These are phyloP conservation scores for Suhomyces chickasaworum DNA, from an alignment of 1,139 yeast genomes.

Conservation along the genomic window DNA sequence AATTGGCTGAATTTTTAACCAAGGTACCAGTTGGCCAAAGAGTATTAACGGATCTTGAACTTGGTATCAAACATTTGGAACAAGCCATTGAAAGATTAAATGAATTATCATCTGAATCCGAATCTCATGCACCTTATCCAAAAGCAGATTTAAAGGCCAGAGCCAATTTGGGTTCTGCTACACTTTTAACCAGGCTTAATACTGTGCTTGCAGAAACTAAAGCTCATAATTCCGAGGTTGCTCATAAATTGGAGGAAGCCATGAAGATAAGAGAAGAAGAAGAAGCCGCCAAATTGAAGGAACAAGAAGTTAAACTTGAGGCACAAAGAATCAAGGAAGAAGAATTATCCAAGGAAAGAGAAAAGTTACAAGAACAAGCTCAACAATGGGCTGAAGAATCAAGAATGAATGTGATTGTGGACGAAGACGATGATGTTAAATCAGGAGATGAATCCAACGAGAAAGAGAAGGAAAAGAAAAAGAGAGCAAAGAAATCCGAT, in stretches of 20 bases:
- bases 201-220: constrained; percentile 73
- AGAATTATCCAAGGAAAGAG: constrained; percentile 67
- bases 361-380: constrained; percentile 76
- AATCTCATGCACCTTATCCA: constrained; percentile 70
- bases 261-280: constrained; percentile 65
- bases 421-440: constrained; percentile 37
- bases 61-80: constrained; percentile 58
- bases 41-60: constrained; percentile 60
- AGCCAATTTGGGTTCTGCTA: constrained; percentile 78
- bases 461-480: constrained; percentile 22
- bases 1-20: constrained; percentile 79
- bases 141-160: constrained; percentile 79
- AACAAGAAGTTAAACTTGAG: constrained; percentile 42
- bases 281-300: constrained; percentile 40
- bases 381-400: constrained; percentile 75
- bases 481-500: constrained; percentile 21
- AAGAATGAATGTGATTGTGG: constrained; percentile 34
- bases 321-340: constrained; percentile 48
- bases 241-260: constrained; percentile 72
- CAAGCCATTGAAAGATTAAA: constrained; percentile 64
- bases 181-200: constrained; percentile 71
- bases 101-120: constrained; percentile 56
- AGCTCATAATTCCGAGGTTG: constrained; percentile 60
- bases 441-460: constrained; percentile 25
- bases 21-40: constrained; percentile 64